phyloP scores from a whole-genome alignment of 2,329 filamentous ascomycete species.

The Pleomassaria siparia region DNA sequence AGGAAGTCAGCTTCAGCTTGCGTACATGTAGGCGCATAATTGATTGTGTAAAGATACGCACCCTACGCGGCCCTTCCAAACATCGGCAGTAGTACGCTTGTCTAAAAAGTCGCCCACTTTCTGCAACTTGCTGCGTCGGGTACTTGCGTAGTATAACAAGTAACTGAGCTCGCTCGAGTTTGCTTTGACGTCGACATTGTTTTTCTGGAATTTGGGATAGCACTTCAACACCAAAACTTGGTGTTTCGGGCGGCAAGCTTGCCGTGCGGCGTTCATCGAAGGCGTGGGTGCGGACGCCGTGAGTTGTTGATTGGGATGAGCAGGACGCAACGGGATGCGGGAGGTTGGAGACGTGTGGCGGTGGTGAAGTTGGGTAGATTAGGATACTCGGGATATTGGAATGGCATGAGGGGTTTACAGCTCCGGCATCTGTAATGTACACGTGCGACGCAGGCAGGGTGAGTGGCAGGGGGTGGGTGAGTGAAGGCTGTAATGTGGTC shows the following conservation, averaged over 20 bases:
- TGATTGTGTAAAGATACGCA: slow-evolving; percentile 54
- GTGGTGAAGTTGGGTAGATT: background rate
- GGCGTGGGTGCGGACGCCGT: background rate
- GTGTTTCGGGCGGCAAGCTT: slow-evolving; percentile 82
- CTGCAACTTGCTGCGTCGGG: slow-evolving; percentile 89
- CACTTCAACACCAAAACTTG: slow-evolving; percentile 95
- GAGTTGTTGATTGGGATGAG: background rate
- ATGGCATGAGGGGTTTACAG: background rate
- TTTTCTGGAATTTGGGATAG: slow-evolving; percentile 91
- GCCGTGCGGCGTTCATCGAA: slow-evolving; percentile 59
- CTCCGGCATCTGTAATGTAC: background rate
- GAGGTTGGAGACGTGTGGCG: background rate
- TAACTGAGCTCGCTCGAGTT: slow-evolving; percentile 97
- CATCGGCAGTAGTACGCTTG: slow-evolving; percentile 88
- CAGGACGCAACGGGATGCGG: background rate
- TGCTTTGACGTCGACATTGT: slow-evolving; percentile 82
- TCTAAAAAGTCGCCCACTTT: slow-evolving; percentile 95
- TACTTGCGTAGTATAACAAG: slow-evolving; percentile 93
- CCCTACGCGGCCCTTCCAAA: slow-evolving; percentile 86
- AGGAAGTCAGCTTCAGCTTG: slow-evolving; percentile 7
- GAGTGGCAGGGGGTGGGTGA: background rate
- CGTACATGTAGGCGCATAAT: background rate
- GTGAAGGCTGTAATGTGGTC: background rate
- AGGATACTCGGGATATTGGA: background rate
- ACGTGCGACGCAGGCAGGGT: background rate